A percentile compares a stretch with the other conserved stretches of the same genome.
phyloP scores from a whole-genome alignment of 2,329 filamentous ascomycete species.

The Diaporthe sp. region DNA sequence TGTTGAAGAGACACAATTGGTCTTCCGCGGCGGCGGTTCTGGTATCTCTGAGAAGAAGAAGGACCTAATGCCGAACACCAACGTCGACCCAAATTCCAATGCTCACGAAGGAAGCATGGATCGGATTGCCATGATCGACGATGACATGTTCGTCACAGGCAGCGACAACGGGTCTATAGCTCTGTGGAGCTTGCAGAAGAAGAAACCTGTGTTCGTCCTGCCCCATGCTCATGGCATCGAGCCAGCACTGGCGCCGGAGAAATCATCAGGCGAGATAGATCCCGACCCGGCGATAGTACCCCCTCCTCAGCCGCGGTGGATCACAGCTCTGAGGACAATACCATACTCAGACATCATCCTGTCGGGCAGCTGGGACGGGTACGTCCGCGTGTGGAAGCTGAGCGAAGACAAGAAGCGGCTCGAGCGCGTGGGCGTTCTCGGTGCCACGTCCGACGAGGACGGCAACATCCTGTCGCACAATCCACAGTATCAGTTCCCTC shows the following conservation, averaged over 20 bases:
- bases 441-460: conserved; percentile 49
- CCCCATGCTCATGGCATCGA: conserved; percentile 89
- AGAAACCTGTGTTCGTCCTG: conserved; percentile 89
- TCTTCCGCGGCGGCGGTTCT: conserved; percentile 87
- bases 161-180: conserved; percentile 90
- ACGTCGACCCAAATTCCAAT: conserved; percentile 65
- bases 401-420: conserved; percentile 86
- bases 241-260: conserved; percentile 74
- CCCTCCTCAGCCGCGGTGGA: conserved; percentile 82
- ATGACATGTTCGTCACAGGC: conserved; percentile 90
- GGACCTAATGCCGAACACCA: conserved; percentile 63
- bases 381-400: conserved; percentile 87
- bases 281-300: conserved; percentile 73
- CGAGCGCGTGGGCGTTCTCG: conserved; percentile 78
- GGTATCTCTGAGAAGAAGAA: conserved; percentile 51
- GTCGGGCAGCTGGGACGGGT: conserved; percentile 95
- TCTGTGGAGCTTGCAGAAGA: conserved; percentile 92
- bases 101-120: conserved; percentile 89
- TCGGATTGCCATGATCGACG: conserved; percentile 90
- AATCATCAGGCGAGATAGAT: conserved; percentile 80
- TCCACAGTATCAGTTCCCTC: conserved; percentile 39
- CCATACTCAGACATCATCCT: conserved; percentile 93
- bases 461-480: conserved; percentile 40
- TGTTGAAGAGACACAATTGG: conserved; percentile 92
- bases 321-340: conserved; percentile 88